phyloP scores from a whole-genome alignment of 2,329 filamentous ascomycete species.

The Exophiala spinifera region DNA sequence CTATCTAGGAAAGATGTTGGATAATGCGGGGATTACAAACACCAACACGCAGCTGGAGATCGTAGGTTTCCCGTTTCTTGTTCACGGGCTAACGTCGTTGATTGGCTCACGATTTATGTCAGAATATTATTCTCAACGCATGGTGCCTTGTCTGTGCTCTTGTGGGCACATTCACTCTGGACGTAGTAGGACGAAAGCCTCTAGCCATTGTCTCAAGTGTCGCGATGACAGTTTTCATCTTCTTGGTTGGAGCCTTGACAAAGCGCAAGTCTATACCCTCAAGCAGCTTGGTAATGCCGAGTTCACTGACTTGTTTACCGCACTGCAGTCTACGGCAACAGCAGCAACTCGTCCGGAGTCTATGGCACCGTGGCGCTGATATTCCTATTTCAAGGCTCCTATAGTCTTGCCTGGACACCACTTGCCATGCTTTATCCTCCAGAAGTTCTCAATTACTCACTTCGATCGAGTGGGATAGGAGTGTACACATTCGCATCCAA shows the following conservation, averaged over 20 bases:
- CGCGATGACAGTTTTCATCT: slow-evolving; percentile 46
- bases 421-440: slow-evolving; percentile 49
- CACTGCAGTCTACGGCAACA: too few species aligned
- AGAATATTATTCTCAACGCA: slow-evolving; percentile 52
- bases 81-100: background rate
- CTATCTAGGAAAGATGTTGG: slow-evolving; percentile 44
- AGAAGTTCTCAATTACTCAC: slow-evolving; percentile 50
- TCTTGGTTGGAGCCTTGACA: too few species aligned
- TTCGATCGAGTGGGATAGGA: slow-evolving; percentile 48
- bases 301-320: too few species aligned
- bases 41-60: slow-evolving; percentile 43
- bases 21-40: slow-evolving; percentile 47
- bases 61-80: too few species aligned
- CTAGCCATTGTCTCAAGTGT: too few species aligned
- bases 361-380: slow-evolving; percentile 49
- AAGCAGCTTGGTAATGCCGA: too few species aligned
- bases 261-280: too few species aligned
- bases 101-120: too few species aligned
- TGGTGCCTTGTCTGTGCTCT: slow-evolving; percentile 48
- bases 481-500: slow-evolving; percentile 26
- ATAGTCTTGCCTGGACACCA: slow-evolving; percentile 49
- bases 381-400: slow-evolving; percentile 53
- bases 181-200: too few species aligned
- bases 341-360: slow-evolving; percentile 39
- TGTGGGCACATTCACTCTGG: slow-evolving; percentile 40